phyloP scores from a whole-genome alignment of 345 rosid species.

The Salix viminalis region DNA sequence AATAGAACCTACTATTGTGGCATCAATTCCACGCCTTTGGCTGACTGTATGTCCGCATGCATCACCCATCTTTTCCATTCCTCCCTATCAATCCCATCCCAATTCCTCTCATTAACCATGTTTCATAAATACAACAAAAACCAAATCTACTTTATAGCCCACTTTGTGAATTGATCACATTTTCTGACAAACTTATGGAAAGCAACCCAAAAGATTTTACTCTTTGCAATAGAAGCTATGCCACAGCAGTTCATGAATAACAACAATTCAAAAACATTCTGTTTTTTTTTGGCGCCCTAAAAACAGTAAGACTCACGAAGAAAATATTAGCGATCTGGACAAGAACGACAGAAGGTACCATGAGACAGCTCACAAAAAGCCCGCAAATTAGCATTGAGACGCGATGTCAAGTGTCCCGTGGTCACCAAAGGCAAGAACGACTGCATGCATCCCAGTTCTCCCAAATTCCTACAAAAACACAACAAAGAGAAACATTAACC shows the following conservation, averaged over 20 bases:
- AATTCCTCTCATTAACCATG: slow-evolving; percentile 40
- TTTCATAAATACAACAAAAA: slow-evolving; percentile 14
- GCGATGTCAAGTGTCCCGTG: slow-evolving; percentile 54
- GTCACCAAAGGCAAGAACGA: slow-evolving; percentile 70
- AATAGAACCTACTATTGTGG: slow-evolving; percentile 66
- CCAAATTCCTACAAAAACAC: slow-evolving; percentile 53
- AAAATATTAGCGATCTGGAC: slow-evolving; percentile 95
- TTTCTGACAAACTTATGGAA: neutral
- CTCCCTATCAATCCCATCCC: slow-evolving; percentile 71
- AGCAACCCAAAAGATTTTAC: neutral
- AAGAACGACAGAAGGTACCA: slow-evolving; percentile 92
- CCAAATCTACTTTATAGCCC: slow-evolving; percentile 5
- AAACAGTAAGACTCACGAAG: slow-evolving; percentile 81
- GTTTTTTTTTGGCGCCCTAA: slow-evolving; percentile 33
- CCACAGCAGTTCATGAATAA: slow-evolving; percentile 7
- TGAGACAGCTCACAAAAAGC: slow-evolving; percentile 92
- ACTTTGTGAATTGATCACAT: neutral
- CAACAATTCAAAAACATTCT: slow-evolving; percentile 13
- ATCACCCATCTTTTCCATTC: slow-evolving; percentile 94
- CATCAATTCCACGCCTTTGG: slow-evolving; percentile 61
- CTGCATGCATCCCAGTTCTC: slow-evolving; percentile 68
- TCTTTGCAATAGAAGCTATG: slow-evolving; percentile 15
- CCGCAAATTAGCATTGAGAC: slow-evolving; percentile 59
- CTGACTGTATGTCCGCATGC: slow-evolving; percentile 65
- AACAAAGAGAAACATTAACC: neutral